Percentiles rank a stretch among this genome's conserved stretches.
These are phyloP conservation scores for Diutina rugosa DNA, from an alignment of 1,139 yeast species.

Conservation along the genomic window DNA sequence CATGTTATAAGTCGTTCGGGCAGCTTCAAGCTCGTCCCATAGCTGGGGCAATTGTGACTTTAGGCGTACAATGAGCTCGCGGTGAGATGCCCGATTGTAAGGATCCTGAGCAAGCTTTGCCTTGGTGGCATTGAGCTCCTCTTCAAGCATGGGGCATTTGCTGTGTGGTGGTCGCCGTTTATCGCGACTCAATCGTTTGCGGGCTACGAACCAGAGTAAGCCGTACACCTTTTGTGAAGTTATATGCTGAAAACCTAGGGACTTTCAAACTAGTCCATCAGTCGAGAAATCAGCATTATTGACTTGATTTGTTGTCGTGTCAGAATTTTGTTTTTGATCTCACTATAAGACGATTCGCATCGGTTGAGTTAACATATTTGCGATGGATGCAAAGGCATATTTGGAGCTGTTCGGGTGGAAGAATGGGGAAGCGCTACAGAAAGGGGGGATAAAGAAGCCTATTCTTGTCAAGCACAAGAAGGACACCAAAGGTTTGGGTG, in stretches of 20 bases:
- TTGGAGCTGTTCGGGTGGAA: constrained; percentile 79
- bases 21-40: constrained; percentile 3
- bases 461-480: constrained; percentile 81
- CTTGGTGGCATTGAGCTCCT: constrained; percentile 3
- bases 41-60: constrained; percentile 2
- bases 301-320: neutral
- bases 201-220: neutral
- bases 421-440: constrained; percentile 72
- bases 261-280: neutral
- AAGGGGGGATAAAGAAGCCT: constrained; percentile 78
- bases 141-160: neutral
- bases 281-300: neutral
- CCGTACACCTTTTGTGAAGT: neutral
- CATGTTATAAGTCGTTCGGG: constrained; percentile 4
- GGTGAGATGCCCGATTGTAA: constrained; percentile 9
- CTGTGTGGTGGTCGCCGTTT: neutral
- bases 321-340: neutral
- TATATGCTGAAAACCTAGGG: neutral
- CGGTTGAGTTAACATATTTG: neutral
- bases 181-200: neutral
- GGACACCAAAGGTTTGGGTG: constrained; percentile 83
- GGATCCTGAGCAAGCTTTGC: constrained; percentile 7
- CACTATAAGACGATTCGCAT: neutral
- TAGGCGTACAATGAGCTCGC: constrained; percentile 10
- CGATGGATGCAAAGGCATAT: constrained; percentile 68